phyloP scores from a whole-genome alignment of 2,329 filamentous ascomycete genomes.

The Diaporthe sp. region DNA sequence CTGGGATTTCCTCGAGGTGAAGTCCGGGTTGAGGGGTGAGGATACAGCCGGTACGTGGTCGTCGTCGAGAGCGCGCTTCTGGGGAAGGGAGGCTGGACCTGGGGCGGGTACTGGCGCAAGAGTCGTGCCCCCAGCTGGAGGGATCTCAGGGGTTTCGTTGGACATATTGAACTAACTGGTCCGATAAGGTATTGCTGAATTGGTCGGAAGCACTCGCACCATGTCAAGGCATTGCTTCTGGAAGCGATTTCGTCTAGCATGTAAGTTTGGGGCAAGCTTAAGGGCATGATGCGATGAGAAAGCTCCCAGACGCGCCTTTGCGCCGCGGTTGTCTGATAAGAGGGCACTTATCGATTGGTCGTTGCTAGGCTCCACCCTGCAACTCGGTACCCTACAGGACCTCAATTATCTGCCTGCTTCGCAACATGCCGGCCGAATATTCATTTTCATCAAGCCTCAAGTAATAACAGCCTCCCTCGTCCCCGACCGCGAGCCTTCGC shows the following conservation, averaged over 20 bases:
- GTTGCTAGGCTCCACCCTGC: conserved; percentile 18
- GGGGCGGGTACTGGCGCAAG: conserved; percentile 7
- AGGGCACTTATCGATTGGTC: conserved; percentile 28
- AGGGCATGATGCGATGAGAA: conserved; percentile 16
- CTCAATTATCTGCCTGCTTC: conserved; percentile 7
- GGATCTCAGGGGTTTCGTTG: conserved; percentile 35
- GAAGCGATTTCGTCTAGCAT: not conserved
- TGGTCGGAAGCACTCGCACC: not conserved
- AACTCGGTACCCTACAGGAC: conserved; percentile 8
- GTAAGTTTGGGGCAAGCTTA: not conserved
- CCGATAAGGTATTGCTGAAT: not conserved
- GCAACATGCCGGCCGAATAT: not conserved
- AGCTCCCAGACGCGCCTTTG: conserved; percentile 32
- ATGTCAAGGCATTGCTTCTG: conserved; percentile 18
- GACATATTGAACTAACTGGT: conserved; percentile 25
- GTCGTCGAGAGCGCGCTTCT: conserved; percentile 78
- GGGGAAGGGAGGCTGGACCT: conserved; percentile 65
- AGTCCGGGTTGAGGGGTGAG: conserved; percentile 81
- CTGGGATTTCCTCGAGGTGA: conserved; percentile 53
- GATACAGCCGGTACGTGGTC: conserved; percentile 79
- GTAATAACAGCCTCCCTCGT: not conserved
- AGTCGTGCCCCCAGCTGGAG: conserved; percentile 19
- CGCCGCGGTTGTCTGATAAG: conserved; percentile 30
- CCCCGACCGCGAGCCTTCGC: not conserved
- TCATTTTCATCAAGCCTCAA: not conserved